Base-by-base conservation (phyloP, 2,329 filamentous ascomycete species). In the Aspergillus hiratsukae region DNA sequence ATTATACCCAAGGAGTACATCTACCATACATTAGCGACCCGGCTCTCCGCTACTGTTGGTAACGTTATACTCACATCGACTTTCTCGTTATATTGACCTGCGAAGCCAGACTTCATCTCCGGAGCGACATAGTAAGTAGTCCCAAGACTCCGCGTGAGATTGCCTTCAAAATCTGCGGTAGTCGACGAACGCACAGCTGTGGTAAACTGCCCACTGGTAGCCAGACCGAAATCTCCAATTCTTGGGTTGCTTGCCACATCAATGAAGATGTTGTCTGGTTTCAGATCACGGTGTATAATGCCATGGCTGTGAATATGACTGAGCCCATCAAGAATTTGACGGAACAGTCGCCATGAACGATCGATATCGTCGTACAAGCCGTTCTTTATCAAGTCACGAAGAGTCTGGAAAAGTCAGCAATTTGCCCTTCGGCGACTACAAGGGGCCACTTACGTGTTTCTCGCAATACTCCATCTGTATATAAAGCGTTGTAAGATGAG, bases 391-490 rank as follows among this genome's bases (percentile, higher is more conserved):
- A 97, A 76, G 78, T 97, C 91, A 21, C 92, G 87, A 31, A 99
- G 82, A 0, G 94, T 97, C 82, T 86, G 11, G 53, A 48, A 17
- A 49, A 31, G 58, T 62, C 65, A 56, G 54, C 51, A 25, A 14
- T 7, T 5, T 41, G 27, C 27, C 11, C n/a, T 52, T 7, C 41
- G 31, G 23, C 19, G 3, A 21, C 5, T 17, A 23, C 28, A n/a
- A 21, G 10, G 2, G 3, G 53, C 23, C 23, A 75, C 82, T 72
- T 76, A 88, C 86, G 63, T 89, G 85, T 69, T 93, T 94, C 71
- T 97, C 93, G 68, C 94, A 99, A 64, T 97, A 96, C 70, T 99
- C 94, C 94, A 99, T 99, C 58, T 96, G 94, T 55, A 99, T 97
- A 71, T 97, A 99, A 45, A 99, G 81, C 6, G 92, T 87, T 0